Evolutionary conservation across 2,329 filamentous ascomycete species (phyloP), one percentile per base, ranked within the genome.

Genomic region (Aspergillus sergii): DNA sequence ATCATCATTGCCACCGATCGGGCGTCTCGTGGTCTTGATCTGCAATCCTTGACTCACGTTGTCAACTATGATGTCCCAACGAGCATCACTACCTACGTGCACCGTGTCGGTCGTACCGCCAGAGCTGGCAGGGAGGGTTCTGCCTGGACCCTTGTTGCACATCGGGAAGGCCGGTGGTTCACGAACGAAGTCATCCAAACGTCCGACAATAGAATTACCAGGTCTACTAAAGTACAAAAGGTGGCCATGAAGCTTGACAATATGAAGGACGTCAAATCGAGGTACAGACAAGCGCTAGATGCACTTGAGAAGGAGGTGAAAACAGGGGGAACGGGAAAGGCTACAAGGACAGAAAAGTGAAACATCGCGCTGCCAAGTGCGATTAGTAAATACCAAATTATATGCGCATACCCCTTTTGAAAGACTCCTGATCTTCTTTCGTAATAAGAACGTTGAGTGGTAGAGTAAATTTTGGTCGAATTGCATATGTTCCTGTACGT

Each of bases 1-100:
- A 88, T 96, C 54, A 87, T 98, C 50, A 89, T 98, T 53, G 93
- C 94, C 0, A 96, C 95, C 0, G 94, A 98, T 75, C 90, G 96
- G n/a, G 92, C 95, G 1, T 92, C 93, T 2, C 91, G 94, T 66
- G 95, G 94, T 71, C 88, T 98, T 30, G 94, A 98, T 76, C 84
- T 97, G 14, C 87, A 88, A 0, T 85, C 87, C 54, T 85, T 98
- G 54, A 88, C 89, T 41, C 91, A 96, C 73, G 93, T 98, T 54
- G 83, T 98, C 78, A 97, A 97, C 80, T 98, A 98, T 81, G 94
- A 97, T 75, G 85, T 97, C 58, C 94, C 94, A 0, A 85, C 88
- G 5, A 94, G 90, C 72, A 82, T 93, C 39, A 91, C 90, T 7
- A 90, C 89, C 28, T 98, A 98, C 71, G 89, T 98, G 5, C 95